Base-by-base conservation (phyloP, 768 basidiomycete genomes). In the Filobasidium floriforme region DNA sequence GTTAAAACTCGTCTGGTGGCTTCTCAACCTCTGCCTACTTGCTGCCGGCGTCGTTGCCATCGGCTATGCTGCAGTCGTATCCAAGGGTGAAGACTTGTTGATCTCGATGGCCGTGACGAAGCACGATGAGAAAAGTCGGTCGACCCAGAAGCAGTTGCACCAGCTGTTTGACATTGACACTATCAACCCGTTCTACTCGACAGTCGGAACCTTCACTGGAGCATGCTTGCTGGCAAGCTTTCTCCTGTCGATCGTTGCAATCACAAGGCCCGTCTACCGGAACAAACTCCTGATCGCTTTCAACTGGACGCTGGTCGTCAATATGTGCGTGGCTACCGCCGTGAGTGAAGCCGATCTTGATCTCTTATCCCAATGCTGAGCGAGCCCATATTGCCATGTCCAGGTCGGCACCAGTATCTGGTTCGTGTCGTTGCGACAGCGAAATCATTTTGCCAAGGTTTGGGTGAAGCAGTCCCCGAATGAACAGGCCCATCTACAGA, bases 381-480 rank as follows among this genome's bases (percentile, higher is more conserved):
- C 26, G 24, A 26, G 15, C 15, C 54, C 15, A 24, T 62, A 41
- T 18, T 61, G 7, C 2, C 41, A 10, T 24, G 7, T 32, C 0
- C 54, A 72, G 72, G 79, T 89, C 29, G 90, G 89, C 67, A 84
- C 86, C 24, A 83, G 84, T 70, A 80, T 93, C 60, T 94, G 92
- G 92, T 85, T 88, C 79, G 89, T 80, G 74, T 90, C 90, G 6
- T 82, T 93, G 19, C 78, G 83, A 63, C 87, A 90, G 75, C 85
- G 87, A 29, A 78, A 80, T 52, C 85, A 89, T 71, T 93, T 87
- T 79, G 83, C 85, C 68, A 67, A 67, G 0, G 78, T 85, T 28
- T 93, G 86, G 83, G 32, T 22, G 10, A 59, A 37, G 15, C 66
- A 67, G 32, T 67, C 80, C 14, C 76, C 79, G 29, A 80, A 79